Evolutionary conservation across 2,329 filamentous ascomycete species (phyloP).

Genomic region (Fusarium austroafricanum): DNA sequence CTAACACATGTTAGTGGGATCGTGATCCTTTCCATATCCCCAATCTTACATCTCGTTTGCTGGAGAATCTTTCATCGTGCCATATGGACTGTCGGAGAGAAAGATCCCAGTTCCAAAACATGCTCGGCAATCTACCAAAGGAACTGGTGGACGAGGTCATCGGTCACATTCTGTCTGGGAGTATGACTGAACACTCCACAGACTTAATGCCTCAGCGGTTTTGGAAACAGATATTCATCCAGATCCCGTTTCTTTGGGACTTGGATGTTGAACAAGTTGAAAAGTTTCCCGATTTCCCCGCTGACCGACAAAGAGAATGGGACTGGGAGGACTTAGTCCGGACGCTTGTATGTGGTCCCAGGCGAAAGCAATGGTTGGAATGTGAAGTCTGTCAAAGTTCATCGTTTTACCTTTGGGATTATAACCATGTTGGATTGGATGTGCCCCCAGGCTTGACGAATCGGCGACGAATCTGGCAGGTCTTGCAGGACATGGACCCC

Average conservation of each 20-base stretch:
- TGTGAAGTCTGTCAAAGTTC: too few species aligned
- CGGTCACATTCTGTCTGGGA: background rate
- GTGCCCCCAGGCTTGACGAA: background rate
- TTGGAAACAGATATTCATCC: background rate
- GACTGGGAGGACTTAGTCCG: background rate
- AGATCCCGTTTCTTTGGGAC: background rate
- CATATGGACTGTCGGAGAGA: rapidly evolving
- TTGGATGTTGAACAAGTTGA: background rate
- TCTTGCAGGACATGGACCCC: background rate
- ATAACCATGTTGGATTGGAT: background rate
- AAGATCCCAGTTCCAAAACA: too few species aligned
- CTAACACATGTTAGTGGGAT: background rate
- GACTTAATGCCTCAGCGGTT: background rate
- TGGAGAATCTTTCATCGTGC: background rate
- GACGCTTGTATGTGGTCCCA: background rate
- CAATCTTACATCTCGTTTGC: background rate
- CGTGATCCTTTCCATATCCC: background rate
- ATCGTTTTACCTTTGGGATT: background rate
- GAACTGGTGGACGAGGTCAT: background rate
- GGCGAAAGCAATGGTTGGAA: rapidly evolving
- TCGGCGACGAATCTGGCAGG: background rate
- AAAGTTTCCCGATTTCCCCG: background rate
- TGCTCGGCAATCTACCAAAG: background rate
- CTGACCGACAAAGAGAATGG: background rate
- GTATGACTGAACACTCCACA: background rate